Conservation (phyloP, 202 grass and related monocot species). For the Bolboschoenoplectus hybrid region DNA sequence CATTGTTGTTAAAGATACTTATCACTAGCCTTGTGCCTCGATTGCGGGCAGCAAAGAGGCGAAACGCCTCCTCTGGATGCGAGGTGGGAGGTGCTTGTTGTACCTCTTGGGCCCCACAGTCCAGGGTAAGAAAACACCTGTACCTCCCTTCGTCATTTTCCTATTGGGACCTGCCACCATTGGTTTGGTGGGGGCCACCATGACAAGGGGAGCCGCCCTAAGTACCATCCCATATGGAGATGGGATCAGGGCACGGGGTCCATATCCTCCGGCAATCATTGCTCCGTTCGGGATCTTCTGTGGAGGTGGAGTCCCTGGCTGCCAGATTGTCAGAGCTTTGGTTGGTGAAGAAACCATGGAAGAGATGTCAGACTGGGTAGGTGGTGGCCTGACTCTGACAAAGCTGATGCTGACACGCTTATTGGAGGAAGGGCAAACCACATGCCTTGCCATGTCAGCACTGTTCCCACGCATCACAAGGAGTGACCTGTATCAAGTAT, state of each 20-base stretch:
- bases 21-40: conserved; percentile 61
- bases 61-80: conserved; percentile 92
- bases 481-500: conserved; percentile 60
- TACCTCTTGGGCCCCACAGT: conserved; percentile 83
- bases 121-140: conserved; percentile 97
- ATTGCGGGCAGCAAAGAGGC: conserved; percentile 72
- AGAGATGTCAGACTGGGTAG: conserved; percentile 46
- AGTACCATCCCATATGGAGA: conserved; percentile 75
- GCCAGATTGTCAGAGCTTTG: conserved; percentile 81
- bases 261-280: conserved; percentile 51
- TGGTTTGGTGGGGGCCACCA: conserved; percentile 52
- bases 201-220: conserved; percentile 68
- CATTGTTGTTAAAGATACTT: conserved; percentile 3
- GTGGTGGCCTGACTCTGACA: conserved; percentile 61
- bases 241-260: conserved; percentile 64
- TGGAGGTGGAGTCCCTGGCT: conserved; percentile 45
- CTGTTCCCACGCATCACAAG: conserved; percentile 99
- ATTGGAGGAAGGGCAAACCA: conserved; percentile 82
- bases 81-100: conserved; percentile 88
- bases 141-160: conserved; percentile 71
- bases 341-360: conserved; percentile 63
- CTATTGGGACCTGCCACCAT: conserved; percentile 54
- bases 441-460: conserved; percentile 91
- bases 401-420: conserved; percentile 87
- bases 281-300: conserved; percentile 35